Percentiles rank a stretch among this genome's conserved stretches.
phyloP scores from a whole-genome alignment of 495 filamentous ascomycete genomes.

The Peziza echinospora region DNA sequence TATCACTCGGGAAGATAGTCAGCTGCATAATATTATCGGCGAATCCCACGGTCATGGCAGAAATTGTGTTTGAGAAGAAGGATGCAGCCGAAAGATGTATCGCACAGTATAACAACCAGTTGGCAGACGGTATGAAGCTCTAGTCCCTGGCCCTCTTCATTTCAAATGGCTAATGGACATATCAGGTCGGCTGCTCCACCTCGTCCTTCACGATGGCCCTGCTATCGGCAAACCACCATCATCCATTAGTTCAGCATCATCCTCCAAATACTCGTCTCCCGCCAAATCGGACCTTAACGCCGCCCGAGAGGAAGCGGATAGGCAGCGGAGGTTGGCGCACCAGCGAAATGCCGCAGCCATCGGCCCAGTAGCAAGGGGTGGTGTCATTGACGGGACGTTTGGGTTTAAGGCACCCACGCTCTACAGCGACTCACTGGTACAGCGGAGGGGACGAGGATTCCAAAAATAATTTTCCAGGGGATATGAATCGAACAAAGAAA shows the following conservation, averaged over 20 bases:
- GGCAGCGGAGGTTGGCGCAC: constrained; percentile 15
- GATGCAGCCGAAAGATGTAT: constrained; percentile 61
- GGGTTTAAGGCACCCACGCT: constrained; percentile 16
- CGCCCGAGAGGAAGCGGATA: constrained; percentile 18
- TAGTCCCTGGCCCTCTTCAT: not conserved
- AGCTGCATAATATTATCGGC: constrained; percentile 50
- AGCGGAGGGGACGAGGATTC: constrained; percentile 15
- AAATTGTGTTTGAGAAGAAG: constrained; percentile 60
- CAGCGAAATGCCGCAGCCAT: constrained; percentile 2
- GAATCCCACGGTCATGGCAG: constrained; percentile 59
- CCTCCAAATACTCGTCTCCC: constrained; percentile 2
- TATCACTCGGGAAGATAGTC: constrained; percentile 43
- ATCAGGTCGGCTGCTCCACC: constrained; percentile 42
- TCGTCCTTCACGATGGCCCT: constrained; percentile 41
- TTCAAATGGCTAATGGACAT: not conserved
- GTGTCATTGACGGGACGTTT: constrained; percentile 11
- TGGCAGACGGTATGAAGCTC: constrained; percentile 49
- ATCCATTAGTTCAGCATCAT: too few relatives aligned
- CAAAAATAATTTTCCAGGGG: too few relatives aligned
- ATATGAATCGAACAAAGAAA: too few relatives aligned
- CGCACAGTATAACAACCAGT: constrained; percentile 66
- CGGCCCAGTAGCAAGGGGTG: too few relatives aligned
- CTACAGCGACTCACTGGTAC: constrained; percentile 18
- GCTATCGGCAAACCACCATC: constrained; percentile 6
- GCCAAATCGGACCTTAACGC: constrained; percentile 4